A percentile compares a stretch with the other conserved stretches of the same genome.
Evolutionary conservation across 2,329 filamentous ascomycete genomes (phyloP).

Genomic region (Apiospora phragmitis): DNA sequence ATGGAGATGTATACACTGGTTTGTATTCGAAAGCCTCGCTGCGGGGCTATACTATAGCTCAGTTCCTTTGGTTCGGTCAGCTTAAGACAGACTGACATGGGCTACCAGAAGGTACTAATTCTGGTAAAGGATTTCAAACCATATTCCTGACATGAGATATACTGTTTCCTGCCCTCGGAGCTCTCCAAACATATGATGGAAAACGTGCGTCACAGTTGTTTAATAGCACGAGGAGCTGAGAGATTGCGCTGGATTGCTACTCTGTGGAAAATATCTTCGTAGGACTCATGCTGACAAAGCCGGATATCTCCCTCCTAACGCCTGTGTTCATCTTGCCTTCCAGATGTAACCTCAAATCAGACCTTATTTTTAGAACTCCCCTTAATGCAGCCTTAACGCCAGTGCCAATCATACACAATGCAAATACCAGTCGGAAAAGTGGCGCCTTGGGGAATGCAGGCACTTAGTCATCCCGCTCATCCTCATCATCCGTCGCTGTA

Average conservation of each 20-base stretch:
- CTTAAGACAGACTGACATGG: neutral
- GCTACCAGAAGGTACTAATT: too few relatives aligned
- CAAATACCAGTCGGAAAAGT: neutral
- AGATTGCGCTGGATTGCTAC: neutral
- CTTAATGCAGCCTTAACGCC: slow-evolving; percentile 13
- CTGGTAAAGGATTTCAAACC: neutral
- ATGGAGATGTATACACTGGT: too few relatives aligned
- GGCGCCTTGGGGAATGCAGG: neutral
- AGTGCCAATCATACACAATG: slow-evolving; percentile 3
- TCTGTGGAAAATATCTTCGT: neutral
- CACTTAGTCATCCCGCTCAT: slow-evolving; percentile 39
- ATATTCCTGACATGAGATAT: neutral
- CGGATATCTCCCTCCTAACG: slow-evolving; percentile 1
- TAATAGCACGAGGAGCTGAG: neutral
- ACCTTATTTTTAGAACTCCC: neutral
- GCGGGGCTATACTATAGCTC: neutral
- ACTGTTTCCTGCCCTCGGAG: neutral
- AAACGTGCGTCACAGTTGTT: neutral
- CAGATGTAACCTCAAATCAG: neutral
- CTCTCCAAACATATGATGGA: neutral
- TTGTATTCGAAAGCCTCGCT: too few relatives aligned
- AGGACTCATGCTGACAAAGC: neutral
- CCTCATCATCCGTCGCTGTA: slow-evolving; percentile 51
- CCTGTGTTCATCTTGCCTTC: neutral
- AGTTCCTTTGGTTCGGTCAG: neutral